Conservation (phyloP, 306 rosid genomes). For the Quercus parvula region DNA sequence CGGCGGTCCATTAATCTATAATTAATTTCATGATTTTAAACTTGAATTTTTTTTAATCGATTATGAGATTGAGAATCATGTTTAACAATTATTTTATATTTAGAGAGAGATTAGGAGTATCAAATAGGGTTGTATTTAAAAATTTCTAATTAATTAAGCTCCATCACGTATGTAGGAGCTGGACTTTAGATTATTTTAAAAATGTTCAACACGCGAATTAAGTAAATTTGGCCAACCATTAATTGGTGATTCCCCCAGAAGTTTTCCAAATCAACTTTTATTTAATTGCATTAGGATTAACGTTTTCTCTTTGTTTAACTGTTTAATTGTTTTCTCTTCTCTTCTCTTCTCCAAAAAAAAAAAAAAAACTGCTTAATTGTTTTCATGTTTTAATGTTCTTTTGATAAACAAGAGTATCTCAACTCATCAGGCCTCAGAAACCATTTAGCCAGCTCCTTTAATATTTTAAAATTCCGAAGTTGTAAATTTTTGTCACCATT, state of each 20-base stretch:
- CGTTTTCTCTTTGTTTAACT: too few relatives aligned
- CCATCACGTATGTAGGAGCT: background rate
- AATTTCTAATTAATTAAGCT: background rate
- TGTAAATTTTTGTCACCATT: too few relatives aligned
- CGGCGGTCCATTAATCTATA: slow-evolving; percentile 4
- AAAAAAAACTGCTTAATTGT: too few relatives aligned
- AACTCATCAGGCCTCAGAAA: too few relatives aligned
- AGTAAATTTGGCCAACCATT: background rate
- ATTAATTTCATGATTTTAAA: slow-evolving; percentile 1
- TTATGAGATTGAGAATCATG: slow-evolving; percentile 11
- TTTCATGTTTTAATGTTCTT: too few relatives aligned
- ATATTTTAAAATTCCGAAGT: too few relatives aligned
- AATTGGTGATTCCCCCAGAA: background rate
- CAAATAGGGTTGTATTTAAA: background rate
- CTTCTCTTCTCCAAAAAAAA: too few relatives aligned
- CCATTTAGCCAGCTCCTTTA: too few relatives aligned
- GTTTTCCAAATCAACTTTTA: too few relatives aligned
- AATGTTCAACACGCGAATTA: background rate
- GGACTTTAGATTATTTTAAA: background rate
- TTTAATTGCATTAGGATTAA: too few relatives aligned
- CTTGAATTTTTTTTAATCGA: background rate
- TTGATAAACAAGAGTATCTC: too few relatives aligned
- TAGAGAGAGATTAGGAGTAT: background rate
- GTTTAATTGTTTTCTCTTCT: too few relatives aligned
- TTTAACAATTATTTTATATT: background rate